Evolutionary conservation across 495 filamentous ascomycete genomes (phyloP), one percentile per base, ranked within the genome.

Genomic region (Penicillium diatomitis): DNA sequence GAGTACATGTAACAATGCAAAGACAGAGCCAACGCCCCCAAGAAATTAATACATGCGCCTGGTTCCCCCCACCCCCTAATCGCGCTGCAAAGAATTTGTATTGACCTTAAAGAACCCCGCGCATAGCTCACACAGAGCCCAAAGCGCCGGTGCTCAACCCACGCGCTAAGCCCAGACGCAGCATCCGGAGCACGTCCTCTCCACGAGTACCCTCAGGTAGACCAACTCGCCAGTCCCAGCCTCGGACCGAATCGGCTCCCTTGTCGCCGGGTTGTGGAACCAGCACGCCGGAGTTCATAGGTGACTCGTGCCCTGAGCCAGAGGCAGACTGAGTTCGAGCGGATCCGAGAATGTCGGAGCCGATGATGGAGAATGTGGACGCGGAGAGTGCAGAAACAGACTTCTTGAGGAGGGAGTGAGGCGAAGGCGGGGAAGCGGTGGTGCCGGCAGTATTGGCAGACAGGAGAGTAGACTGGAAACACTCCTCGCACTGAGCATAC

Each of bases 201-300:
- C 80, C 86, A 45, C 57, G 79, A 8, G 72, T 74, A 31, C 71
- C 68, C 39, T 76, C 78, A 8, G 69, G 59, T 44, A 91, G 63
- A 8, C 78, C 79, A 5, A 67, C 71, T 52, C 90, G 69, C 90
- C 90, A 96, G 67, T 96, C 90, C 90, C 90, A 95, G 0, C 84
- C 84, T 44, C 87, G 71, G 48, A 67, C 65, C 11, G 50, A 49
- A 20, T 42, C 46, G 31, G 68, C 64, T 8, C 69, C 71, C 55
- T 76, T 72, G 31, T 61, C 61, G 34, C 56, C 54, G 1, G 60
- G 55, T 27, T 58, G 58, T 11, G 68, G 67, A 4, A 83, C 71
- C 20, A 84, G 59, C 30, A 84, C 77, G 0, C 73, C 74, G 30
- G 75, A 79, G 42, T 75, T 71, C 34, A 75, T 63, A 49, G 78